Conservation (phyloP, 2,329 filamentous ascomycete genomes). For the Aspergillus brunneoviolaceus region DNA sequence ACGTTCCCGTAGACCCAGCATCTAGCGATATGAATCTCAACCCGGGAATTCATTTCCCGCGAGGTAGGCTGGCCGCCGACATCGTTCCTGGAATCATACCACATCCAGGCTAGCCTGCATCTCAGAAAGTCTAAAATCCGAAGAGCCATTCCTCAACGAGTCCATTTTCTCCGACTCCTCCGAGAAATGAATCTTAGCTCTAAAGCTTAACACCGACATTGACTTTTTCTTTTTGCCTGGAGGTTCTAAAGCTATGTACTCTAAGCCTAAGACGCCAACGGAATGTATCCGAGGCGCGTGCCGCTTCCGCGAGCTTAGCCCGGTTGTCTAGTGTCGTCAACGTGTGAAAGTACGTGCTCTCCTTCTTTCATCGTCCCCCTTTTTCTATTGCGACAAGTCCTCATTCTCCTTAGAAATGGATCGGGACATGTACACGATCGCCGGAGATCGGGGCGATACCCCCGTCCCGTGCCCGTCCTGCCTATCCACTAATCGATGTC, state of each 20-base stretch:
- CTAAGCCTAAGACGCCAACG: background rate
- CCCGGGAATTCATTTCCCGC: background rate
- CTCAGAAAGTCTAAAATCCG: background rate
- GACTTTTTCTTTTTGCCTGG: background rate
- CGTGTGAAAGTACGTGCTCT: too few relatives aligned
- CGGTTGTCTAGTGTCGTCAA: background rate
- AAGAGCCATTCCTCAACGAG: background rate
- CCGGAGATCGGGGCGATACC: too few relatives aligned
- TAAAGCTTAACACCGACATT: background rate
- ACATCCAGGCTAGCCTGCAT: too few relatives aligned
- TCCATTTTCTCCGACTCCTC: background rate
- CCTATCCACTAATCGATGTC: too few relatives aligned
- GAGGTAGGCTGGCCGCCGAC: too few relatives aligned
- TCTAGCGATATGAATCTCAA: background rate
- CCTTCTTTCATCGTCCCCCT: too few relatives aligned
- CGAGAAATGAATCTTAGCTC: background rate
- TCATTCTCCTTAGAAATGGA: fast-evolving
- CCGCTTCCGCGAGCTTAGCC: background rate
- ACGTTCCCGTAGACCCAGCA: too few relatives aligned
- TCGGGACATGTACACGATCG: too few relatives aligned
- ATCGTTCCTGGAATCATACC: too few relatives aligned
- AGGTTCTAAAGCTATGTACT: too few relatives aligned
- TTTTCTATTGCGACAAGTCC: too few relatives aligned
- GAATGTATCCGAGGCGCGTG: background rate
- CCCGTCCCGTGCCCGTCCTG: too few relatives aligned